Conservation (phyloP, 768 basidiomycete species). For the Tulasnella sp. region DNA sequence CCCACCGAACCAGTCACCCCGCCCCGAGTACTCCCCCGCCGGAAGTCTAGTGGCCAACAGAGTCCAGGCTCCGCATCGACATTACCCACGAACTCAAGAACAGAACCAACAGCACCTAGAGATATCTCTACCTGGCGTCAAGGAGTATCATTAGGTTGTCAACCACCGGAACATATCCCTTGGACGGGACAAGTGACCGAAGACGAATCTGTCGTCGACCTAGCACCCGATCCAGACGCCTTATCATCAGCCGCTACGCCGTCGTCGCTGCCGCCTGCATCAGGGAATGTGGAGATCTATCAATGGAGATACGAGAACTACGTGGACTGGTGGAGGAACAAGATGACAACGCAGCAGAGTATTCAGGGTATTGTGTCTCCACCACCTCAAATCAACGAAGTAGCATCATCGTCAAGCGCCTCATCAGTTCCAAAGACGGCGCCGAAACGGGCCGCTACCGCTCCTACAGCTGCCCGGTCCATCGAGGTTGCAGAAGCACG, state of each 20-base stretch:
- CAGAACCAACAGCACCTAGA: constrained; percentile 7
- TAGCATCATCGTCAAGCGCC: not conserved
- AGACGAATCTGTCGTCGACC: constrained; percentile 2
- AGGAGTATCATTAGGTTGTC: not conserved
- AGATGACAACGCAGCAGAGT: constrained; percentile 15
- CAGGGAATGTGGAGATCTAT: constrained; percentile 17
- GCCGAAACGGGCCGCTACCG: not conserved
- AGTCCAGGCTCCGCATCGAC: not conserved
- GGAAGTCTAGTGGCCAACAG: not conserved
- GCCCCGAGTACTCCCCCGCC: not conserved
- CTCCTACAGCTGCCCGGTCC: not conserved
- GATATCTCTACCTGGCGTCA: constrained; percentile 10
- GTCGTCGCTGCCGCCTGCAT: not conserved
- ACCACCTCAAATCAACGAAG: constrained; percentile 12
- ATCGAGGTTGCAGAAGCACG: not conserved
- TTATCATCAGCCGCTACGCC: not conserved
- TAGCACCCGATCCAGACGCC: constrained; percentile 17
- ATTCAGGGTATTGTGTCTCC: constrained; percentile 8
- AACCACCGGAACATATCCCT: constrained; percentile 10
- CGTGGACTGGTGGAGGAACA: constrained; percentile 24
- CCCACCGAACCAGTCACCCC: constrained; percentile 6
- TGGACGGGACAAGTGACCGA: constrained; percentile 11
- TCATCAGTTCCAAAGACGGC: not conserved
- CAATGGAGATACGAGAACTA: constrained; percentile 26
- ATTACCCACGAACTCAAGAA: not conserved